Conservation (phyloP, 108 stramenopile species). For the Cyclotella atomus region DNA sequence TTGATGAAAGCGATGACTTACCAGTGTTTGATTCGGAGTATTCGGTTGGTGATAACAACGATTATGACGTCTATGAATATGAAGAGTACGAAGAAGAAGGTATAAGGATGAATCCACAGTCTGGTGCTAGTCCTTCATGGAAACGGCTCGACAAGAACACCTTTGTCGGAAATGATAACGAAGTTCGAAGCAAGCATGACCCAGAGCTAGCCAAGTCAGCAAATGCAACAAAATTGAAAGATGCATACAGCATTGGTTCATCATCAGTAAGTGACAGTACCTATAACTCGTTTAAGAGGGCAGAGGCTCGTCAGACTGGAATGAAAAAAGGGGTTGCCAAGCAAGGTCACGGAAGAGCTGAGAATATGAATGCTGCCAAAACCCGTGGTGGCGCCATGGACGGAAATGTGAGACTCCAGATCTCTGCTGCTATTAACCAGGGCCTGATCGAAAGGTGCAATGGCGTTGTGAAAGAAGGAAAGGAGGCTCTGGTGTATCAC, state of each 20-base stretch:
- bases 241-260: slow-evolving; percentile 13
- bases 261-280: slow-evolving; percentile 31
- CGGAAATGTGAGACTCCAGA: slow-evolving; percentile 58
- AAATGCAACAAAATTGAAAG: slow-evolving; percentile 51
- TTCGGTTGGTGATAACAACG: neutral
- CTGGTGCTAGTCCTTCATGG: slow-evolving; percentile 33
- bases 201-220: slow-evolving; percentile 52
- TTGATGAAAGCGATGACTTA: slow-evolving; percentile 42
- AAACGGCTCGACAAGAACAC: slow-evolving; percentile 53
- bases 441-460: slow-evolving; percentile 71
- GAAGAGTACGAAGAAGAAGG: slow-evolving; percentile 1
- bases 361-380: slow-evolving; percentile 56
- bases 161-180: slow-evolving; percentile 75
- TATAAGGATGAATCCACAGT: slow-evolving; percentile 65
- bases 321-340: slow-evolving; percentile 77
- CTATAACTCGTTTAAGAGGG: slow-evolving; percentile 63
- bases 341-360: slow-evolving; percentile 75
- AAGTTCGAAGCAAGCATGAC: slow-evolving; percentile 82
- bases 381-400: slow-evolving; percentile 79
- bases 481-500: slow-evolving; percentile 84
- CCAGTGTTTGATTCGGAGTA: neutral
- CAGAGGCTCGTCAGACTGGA: slow-evolving; percentile 42
- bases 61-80: neutral
- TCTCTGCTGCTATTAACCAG: slow-evolving; percentile 69
- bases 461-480: slow-evolving; percentile 85